Evolutionary conservation across 192 early-diverging fungal species (phyloP), one percentile per base, ranked within the genome.

Genomic region (Coemansia sp.): DNA sequence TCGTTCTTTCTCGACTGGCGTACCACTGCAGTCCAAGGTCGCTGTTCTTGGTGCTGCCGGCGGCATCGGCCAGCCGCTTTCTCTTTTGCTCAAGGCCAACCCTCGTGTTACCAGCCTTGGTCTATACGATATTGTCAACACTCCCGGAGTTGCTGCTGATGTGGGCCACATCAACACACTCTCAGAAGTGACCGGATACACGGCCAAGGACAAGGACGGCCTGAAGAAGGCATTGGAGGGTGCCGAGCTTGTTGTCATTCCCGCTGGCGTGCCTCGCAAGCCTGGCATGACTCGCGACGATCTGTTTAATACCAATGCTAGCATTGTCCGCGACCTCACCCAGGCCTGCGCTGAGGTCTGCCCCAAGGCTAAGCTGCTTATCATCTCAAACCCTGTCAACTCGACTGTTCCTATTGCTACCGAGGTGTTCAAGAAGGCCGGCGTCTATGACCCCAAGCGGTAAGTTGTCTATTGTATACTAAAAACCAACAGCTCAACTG

Each of bases 201-300:
- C 86, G 54, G 67, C 76, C 60, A 74, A 83, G 64, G 89, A 90
- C 59, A 76, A 82, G 61, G 89, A 90, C 26, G 83, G 88, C 56
- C 87, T 96, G 81, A 85, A 88, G 68, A 83, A 77, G 48, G 88
- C 94, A 8, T 73, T 96, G 53, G 73, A 77, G 62, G 90, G 82
- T 49, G 83, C 90, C n/a, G 82, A 88, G 56, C 74, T 93, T 48
- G 90, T 99, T 59, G 91, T 99, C 53, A 98, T 99, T 70, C 97
- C 97, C 22, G 96, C 95, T 58, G 94, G 96, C 74, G 91, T 98
- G 18, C 96, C 96, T 59, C 89, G 96, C 74, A 98, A 98, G 90
- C 96, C 95, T 59, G 96, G 95, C 56, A 98, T 98, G 96, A 94
- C 95, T 66, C 91, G 96, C 74, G 95, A 98, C 73, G 96, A 98